Conservation (phyloP, 305 asterid species). For the Fraxinus greggii region DNA sequence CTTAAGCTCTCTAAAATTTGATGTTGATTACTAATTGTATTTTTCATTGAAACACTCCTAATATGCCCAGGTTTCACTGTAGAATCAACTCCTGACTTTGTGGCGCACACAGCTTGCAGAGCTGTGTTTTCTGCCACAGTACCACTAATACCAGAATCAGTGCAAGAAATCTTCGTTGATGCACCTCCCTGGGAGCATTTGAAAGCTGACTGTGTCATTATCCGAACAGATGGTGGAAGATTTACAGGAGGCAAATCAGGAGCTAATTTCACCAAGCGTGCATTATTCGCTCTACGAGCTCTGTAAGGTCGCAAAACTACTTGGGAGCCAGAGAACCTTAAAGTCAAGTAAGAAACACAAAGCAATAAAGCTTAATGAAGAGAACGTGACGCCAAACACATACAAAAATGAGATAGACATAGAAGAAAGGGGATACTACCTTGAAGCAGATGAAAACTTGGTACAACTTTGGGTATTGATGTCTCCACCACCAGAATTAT, state of each 20-base stretch:
- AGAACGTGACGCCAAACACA: constrained; percentile 20
- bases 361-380: constrained; percentile 26
- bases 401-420: constrained; percentile 9
- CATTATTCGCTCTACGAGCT: constrained; percentile 52
- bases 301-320: constrained; percentile 58
- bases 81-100: constrained; percentile 30
- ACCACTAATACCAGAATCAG: constrained; percentile 29
- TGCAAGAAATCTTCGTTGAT: constrained; percentile 27
- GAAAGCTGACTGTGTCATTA: constrained; percentile 81
- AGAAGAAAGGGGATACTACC: constrained; percentile 49
- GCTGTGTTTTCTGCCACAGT: constrained; percentile 29
- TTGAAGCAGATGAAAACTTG: constrained; percentile 45
- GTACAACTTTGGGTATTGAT: constrained; percentile 36
- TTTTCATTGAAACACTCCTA: constrained; percentile 25
- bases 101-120: constrained; percentile 27
- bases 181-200: constrained; percentile 51
- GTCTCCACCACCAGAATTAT: constrained; percentile 34
- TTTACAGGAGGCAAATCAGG: constrained; percentile 93
- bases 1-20: constrained; percentile 30
- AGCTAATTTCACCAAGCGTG: constrained; percentile 83
- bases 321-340: constrained; percentile 53
- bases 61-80: constrained; percentile 35
- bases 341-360: constrained; percentile 26
- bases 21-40: constrained; percentile 37
- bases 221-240: constrained; percentile 93